Conservation (phyloP, 352 stramenopile genomes). For the Globisporangium ultimum region DNA sequence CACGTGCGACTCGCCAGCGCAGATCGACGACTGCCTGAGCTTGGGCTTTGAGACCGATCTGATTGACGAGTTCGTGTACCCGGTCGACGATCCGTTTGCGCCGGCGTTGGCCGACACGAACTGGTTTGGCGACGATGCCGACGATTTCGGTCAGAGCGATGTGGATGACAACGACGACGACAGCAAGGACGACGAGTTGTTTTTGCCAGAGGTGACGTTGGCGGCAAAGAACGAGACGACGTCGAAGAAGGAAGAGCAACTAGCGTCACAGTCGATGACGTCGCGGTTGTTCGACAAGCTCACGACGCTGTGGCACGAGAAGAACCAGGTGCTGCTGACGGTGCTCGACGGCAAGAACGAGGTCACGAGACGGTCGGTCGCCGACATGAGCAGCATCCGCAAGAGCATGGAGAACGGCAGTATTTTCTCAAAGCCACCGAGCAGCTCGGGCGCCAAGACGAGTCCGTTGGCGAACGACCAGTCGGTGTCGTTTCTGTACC, state of each 20-base stretch:
- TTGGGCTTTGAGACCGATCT: constrained; percentile 59
- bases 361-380: constrained; percentile 65
- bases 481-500: constrained; percentile 83
- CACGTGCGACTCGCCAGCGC: constrained; percentile 49
- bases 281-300: constrained; percentile 77
- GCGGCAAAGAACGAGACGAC: constrained; percentile 4
- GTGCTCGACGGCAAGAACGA: constrained; percentile 70
- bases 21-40: constrained; percentile 38
- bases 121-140: constrained; percentile 57
- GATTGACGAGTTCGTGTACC: constrained; percentile 82
- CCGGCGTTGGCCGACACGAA: constrained; percentile 51
- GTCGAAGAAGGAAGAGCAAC: constrained; percentile 20
- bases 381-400: constrained; percentile 81
- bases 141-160: constrained; percentile 59
- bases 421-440: constrained; percentile 55
- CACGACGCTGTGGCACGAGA: constrained; percentile 78
- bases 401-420: constrained; percentile 60
- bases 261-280: constrained; percentile 36
- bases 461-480: constrained; percentile 39
- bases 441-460: constrained; percentile 20
- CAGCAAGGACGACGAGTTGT: constrained; percentile 15
- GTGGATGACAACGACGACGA: constrained; percentile 44
- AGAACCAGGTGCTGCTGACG: constrained; percentile 81
- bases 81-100: constrained; percentile 74
- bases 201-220: constrained; percentile 17